These are phyloP conservation scores for Coprinopsis sp. DNA, from an alignment of 768 basidiomycete genomes.

Conservation along the genomic window DNA sequence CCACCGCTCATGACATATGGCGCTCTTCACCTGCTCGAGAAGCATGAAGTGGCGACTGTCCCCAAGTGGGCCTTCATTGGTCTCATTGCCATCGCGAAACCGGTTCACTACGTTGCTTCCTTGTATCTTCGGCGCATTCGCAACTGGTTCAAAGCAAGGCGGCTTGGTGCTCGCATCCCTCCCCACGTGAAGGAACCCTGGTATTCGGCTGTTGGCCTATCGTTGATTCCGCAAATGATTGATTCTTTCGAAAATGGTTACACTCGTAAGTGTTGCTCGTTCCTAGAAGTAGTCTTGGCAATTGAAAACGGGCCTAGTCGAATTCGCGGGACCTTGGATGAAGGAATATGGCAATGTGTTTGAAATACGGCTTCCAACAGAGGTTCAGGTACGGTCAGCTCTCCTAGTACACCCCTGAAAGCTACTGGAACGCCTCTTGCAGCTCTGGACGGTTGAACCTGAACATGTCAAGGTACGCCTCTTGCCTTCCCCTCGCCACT, in stretches of 20 bases:
- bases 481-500: not conserved
- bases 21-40: not conserved
- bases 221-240: not conserved
- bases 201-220: not conserved
- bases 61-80: not conserved
- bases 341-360: not conserved
- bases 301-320: not conserved
- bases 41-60: not conserved
- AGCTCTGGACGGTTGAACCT: conserved; percentile 44
- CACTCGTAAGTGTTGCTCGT: not conserved
- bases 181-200: not conserved
- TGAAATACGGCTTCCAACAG: not conserved
- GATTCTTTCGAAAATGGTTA: not conserved
- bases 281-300: not conserved
- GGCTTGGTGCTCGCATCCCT: not conserved
- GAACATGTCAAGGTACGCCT: conserved; percentile 45
- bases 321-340: not conserved
- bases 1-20: not conserved
- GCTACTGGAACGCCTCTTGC: not conserved
- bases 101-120: not conserved
- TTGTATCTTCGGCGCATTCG: not conserved
- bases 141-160: not conserved
- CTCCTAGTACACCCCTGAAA: not conserved
- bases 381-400: not conserved
- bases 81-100: not conserved